A percentile compares a stretch with the other conserved stretches of the same genome.
phyloP scores from a whole-genome alignment of 345 rosid genomes.

The Gynandropsis gynandra region DNA sequence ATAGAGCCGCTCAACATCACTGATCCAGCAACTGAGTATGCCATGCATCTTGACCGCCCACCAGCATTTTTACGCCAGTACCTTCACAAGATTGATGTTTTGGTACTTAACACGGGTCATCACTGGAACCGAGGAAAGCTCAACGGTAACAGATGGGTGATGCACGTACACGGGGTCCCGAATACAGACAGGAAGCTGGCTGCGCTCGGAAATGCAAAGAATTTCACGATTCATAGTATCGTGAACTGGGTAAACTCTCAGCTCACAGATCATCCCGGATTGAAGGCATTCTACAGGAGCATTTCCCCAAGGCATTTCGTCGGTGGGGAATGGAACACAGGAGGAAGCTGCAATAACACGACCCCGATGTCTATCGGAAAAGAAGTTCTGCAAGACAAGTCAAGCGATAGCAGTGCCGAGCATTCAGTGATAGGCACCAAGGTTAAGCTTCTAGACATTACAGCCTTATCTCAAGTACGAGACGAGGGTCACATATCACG shows the following conservation, averaged over 20 bases:
- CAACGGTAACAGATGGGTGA: constrained; percentile 61
- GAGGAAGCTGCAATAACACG: constrained; percentile 77
- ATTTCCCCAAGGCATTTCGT: constrained; percentile 76
- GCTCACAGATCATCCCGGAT: constrained; percentile 43
- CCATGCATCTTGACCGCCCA: constrained; percentile 85
- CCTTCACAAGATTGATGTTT: constrained; percentile 50
- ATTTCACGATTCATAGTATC: constrained; percentile 62
- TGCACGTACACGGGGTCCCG: constrained; percentile 52
- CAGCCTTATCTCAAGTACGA: constrained; percentile 56
- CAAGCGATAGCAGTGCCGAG: constrained; percentile 52
- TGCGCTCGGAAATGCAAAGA: constrained; percentile 55
- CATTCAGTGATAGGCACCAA: constrained; percentile 56
- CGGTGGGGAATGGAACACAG: constrained; percentile 83
- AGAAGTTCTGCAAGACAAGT: constrained; percentile 56
- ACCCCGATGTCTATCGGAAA: constrained; percentile 67
- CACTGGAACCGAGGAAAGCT: constrained; percentile 82
- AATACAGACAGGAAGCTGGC: constrained; percentile 50
- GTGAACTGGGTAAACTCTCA: constrained; percentile 62
- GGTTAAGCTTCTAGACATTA: constrained; percentile 64
- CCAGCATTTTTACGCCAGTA: constrained; percentile 54
- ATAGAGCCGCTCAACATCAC: constrained; percentile 43
- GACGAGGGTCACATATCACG: constrained; percentile 81
- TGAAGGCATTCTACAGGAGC: constrained; percentile 64
- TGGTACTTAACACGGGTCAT: constrained; percentile 76
- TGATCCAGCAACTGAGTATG: constrained; percentile 44